Evolutionary conservation across 176 grass and related monocot species (phyloP).

Genomic region (Chrysopogon serrulatus): DNA sequence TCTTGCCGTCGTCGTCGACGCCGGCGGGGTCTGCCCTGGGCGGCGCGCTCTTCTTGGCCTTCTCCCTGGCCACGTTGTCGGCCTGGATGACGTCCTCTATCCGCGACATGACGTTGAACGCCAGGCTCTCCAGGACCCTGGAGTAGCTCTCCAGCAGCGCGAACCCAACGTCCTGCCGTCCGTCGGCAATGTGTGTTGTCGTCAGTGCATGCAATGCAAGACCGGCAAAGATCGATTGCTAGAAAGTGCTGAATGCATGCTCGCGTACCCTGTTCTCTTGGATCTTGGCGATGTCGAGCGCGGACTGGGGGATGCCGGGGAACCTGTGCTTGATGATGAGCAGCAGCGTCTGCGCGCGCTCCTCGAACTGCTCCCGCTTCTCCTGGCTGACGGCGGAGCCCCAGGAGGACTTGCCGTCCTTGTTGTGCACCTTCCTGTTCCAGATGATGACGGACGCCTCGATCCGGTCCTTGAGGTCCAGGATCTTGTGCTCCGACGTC

Average conservation of each 20-base stretch:
- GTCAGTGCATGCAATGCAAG: not conserved
- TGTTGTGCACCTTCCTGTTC: conserved; percentile 96
- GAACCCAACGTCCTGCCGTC: conserved; percentile 71
- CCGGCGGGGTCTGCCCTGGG: not conserved
- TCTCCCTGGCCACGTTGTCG: conserved; percentile 45
- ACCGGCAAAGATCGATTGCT: not conserved
- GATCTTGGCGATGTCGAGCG: conserved; percentile 91
- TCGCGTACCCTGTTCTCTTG: conserved; percentile 94
- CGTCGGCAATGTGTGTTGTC: not conserved
- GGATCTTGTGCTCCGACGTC: conserved; percentile 93
- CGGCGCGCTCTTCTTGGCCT: conserved; percentile 35
- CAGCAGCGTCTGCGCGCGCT: conserved; percentile 87
- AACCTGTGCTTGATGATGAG: conserved; percentile 94
- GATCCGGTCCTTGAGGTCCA: conserved; percentile 94
- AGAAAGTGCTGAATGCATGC: too few species aligned
- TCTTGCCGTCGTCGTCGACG: conserved; percentile 27
- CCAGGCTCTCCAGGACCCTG: conserved; percentile 84
- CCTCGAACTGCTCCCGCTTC: conserved; percentile 97
- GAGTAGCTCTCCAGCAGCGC: conserved; percentile 93
- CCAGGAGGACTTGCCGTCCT: conserved; percentile 89
- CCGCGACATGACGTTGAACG: conserved; percentile 83
- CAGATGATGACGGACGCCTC: conserved; percentile 98
- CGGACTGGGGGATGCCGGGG: conserved; percentile 86
- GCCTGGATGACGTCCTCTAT: conserved; percentile 83
- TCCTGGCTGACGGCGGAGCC: conserved; percentile 78